Percentiles rank a stretch among this genome's conserved stretches.
These are phyloP conservation scores for Phytophthora fragariae DNA, from an alignment of 352 stramenopile species.

Conservation along the genomic window DNA sequence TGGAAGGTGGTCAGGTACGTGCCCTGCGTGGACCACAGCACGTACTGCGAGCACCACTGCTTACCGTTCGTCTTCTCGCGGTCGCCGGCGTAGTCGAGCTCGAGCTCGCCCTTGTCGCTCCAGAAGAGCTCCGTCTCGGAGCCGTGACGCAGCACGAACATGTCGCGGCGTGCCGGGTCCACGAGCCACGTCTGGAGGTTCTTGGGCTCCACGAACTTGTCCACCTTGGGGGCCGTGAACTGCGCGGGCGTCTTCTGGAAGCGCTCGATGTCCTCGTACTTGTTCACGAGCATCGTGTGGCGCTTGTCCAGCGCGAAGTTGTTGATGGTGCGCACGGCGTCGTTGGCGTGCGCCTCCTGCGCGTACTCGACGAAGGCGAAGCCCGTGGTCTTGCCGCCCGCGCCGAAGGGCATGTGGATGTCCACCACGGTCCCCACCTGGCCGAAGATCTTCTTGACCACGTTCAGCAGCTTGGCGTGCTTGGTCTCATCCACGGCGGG, in stretches of 20 bases:
- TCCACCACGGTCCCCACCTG: constrained; percentile 81
- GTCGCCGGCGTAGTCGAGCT: constrained; percentile 96
- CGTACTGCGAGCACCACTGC: constrained; percentile 98
- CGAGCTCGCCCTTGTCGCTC: constrained; percentile 87
- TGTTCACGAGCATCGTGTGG: constrained; percentile 95
- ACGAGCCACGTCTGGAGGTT: constrained; percentile 95
- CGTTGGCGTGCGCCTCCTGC: constrained; percentile 71
- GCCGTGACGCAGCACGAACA: constrained; percentile 95
- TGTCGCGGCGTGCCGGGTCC: constrained; percentile 92
- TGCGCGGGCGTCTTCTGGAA: constrained; percentile 68
- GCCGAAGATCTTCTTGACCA: constrained; percentile 90
- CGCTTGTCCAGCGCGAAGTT: constrained; percentile 97
- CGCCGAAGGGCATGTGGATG: constrained; percentile 82
- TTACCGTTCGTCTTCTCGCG: constrained; percentile 96
- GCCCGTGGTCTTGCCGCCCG: constrained; percentile 65
- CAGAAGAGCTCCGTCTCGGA: constrained; percentile 98
- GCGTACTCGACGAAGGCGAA: constrained; percentile 90
- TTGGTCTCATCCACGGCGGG: constrained; percentile 79
- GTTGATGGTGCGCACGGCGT: constrained; percentile 86
- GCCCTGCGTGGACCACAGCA: constrained; percentile 97
- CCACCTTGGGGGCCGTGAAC: constrained; percentile 85
- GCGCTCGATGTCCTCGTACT: constrained; percentile 91
- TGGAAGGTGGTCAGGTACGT: constrained; percentile 99
- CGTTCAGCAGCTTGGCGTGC: constrained; percentile 84
- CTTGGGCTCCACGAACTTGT: constrained; percentile 92